A percentile compares a stretch with the other conserved stretches of the same genome.
These are phyloP conservation scores for Calvatia gigantea DNA, from an alignment of 768 basidiomycete species.

Conservation along the genomic window DNA sequence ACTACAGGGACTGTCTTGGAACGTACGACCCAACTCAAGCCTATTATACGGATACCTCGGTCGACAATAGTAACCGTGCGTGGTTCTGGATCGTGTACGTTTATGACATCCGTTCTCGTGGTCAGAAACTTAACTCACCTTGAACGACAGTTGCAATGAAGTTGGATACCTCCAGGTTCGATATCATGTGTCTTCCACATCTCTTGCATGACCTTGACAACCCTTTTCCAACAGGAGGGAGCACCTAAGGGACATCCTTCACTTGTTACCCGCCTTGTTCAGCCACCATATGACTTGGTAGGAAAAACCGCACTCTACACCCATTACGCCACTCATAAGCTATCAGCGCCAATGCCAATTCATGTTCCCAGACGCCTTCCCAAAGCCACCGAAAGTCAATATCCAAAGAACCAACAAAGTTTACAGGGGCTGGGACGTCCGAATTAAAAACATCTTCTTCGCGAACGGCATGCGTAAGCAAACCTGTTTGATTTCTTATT, in stretches of 20 bases:
- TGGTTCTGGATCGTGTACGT: slow-evolving; percentile 72
- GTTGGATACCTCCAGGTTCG: slow-evolving; percentile 55
- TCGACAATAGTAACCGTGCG: slow-evolving; percentile 56
- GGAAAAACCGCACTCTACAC: slow-evolving; percentile 11
- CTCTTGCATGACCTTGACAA: not conserved
- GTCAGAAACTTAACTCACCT: not conserved
- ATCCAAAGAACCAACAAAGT: slow-evolving; percentile 38
- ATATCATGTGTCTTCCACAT: not conserved
- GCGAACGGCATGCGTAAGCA: slow-evolving; percentile 64
- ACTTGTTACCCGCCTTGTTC: slow-evolving; percentile 53
- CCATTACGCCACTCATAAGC: not conserved
- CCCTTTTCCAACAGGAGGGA: slow-evolving; percentile 30
- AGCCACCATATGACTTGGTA: slow-evolving; percentile 54
- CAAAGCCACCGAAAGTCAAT: slow-evolving; percentile 39
- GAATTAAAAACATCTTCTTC: slow-evolving; percentile 58
- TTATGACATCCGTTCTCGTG: not conserved
- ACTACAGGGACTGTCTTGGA: slow-evolving; percentile 37
- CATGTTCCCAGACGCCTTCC: slow-evolving; percentile 63
- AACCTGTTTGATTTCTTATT: not conserved
- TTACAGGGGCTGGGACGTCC: slow-evolving; percentile 64
- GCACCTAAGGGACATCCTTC: slow-evolving; percentile 35
- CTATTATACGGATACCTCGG: slow-evolving; percentile 50
- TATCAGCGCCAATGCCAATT: slow-evolving; percentile 64
- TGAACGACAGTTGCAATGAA: slow-evolving; percentile 58
- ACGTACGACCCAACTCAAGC: slow-evolving; percentile 34